phyloP scores from a whole-genome alignment of 2,329 filamentous ascomycete genomes.

The Hypomyces rosellus region DNA sequence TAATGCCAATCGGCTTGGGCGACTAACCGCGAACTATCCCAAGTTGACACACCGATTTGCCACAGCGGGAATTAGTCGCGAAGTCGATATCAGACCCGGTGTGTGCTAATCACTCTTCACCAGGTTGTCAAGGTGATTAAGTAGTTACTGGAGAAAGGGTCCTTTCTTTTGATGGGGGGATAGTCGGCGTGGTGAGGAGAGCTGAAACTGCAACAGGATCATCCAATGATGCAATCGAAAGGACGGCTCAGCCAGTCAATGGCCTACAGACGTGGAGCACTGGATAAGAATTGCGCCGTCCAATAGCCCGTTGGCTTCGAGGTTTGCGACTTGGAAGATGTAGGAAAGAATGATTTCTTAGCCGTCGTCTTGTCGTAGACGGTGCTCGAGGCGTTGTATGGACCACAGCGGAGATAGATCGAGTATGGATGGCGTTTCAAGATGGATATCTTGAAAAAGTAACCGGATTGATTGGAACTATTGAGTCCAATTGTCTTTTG shows the following conservation, averaged over 20 bases:
- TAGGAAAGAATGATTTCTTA: background rate
- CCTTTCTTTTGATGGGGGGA: background rate
- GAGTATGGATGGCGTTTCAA: too few species aligned
- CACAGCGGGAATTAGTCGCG: background rate
- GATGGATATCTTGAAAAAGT: too few species aligned
- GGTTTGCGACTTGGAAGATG: background rate
- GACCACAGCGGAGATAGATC: too few species aligned
- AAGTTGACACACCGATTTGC: background rate
- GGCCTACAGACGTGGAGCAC: background rate
- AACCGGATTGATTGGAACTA: background rate
- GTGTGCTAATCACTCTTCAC: background rate
- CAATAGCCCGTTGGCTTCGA: background rate
- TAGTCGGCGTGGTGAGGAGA: background rate
- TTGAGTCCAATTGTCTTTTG: background rate
- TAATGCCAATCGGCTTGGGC: background rate
- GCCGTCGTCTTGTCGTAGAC: background rate
- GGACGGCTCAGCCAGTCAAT: constrained; percentile 1
- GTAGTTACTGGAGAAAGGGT: background rate
- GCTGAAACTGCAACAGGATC: background rate
- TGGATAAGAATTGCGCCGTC: background rate
- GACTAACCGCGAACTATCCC: background rate
- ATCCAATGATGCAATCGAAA: background rate
- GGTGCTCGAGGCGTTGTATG: too few species aligned
- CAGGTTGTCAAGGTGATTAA: background rate
- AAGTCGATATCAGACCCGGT: background rate